Evolutionary conservation across 768 basidiomycete species (phyloP).

Genomic region (Boletellus emodensis): DNA sequence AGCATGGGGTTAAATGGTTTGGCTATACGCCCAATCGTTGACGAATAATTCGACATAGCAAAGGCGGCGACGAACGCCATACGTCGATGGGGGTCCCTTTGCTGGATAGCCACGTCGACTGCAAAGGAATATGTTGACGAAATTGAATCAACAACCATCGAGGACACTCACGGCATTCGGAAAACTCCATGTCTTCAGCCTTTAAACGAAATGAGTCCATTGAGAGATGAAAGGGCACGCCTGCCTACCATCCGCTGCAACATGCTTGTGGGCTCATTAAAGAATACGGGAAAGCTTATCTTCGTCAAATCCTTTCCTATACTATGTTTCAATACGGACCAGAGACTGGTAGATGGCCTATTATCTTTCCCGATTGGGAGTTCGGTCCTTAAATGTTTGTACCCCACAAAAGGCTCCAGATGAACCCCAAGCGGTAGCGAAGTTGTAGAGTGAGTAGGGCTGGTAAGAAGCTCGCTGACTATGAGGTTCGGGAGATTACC

Average conservation of each 20-base stretch:
- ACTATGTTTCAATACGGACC: constrained; percentile 91
- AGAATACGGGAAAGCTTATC: constrained; percentile 93
- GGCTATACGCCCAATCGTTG: constrained; percentile 92
- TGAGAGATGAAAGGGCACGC: background rate
- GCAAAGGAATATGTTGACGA: constrained; percentile 4
- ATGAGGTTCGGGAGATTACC: constrained; percentile 74
- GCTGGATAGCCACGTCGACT: constrained; percentile 84
- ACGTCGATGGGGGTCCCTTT: constrained; percentile 72
- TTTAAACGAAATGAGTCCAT: constrained; percentile 13
- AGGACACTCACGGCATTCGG: constrained; percentile 68
- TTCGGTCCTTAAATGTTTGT: constrained; percentile 53
- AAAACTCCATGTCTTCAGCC: constrained; percentile 98
- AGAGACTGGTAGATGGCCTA: constrained; percentile 84
- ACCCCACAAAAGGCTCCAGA: constrained; percentile 58
- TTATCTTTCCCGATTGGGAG: constrained; percentile 70
- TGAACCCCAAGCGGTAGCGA: constrained; percentile 35
- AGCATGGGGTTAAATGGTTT: constrained; percentile 98
- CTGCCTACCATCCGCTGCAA: constrained; percentile 80
- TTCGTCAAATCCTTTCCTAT: constrained; percentile 97
- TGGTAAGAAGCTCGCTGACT: constrained; percentile 59
- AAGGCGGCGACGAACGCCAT: constrained; percentile 94
- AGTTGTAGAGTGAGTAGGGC: constrained; percentile 35
- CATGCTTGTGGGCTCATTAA: constrained; percentile 96
- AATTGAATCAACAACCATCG: constrained; percentile 1
- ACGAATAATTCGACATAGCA: constrained; percentile 97